Percentiles rank a stretch among this genome's conserved stretches.
Evolutionary conservation across 2,329 filamentous ascomycete species (phyloP).

Genomic region (Podosphaera leucotricha): DNA sequence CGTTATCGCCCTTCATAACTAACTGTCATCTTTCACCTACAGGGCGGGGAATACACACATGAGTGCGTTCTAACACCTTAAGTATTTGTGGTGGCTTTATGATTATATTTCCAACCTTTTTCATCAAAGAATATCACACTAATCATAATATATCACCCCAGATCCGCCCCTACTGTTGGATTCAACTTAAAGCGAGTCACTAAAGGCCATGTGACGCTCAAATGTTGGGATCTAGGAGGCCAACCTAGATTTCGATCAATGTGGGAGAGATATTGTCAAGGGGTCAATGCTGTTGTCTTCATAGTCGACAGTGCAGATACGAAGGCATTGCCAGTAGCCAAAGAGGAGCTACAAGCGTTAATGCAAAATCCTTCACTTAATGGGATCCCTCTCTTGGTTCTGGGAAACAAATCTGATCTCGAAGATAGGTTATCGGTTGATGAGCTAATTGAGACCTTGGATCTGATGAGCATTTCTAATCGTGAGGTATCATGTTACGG

Average conservation of each 20-base stretch:
- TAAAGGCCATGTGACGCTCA: conserved; percentile 91
- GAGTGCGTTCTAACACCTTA: conserved; percentile 48
- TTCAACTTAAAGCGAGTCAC: conserved; percentile 99
- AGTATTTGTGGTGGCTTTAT: neutral
- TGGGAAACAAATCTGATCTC: conserved; percentile 94
- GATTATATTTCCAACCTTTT: neutral
- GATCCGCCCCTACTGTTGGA: conserved; percentile 92
- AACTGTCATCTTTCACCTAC: conserved; percentile 5
- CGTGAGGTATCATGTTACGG: conserved; percentile 97
- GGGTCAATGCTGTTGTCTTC: conserved; percentile 93
- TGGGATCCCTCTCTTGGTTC: conserved; percentile 75
- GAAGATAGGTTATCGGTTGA: conserved; percentile 80
- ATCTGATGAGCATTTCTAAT: conserved; percentile 69
- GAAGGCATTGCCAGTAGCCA: conserved; percentile 57
- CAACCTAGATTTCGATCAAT: conserved; percentile 93
- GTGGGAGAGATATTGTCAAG: conserved; percentile 98
- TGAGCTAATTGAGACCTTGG: conserved; percentile 78
- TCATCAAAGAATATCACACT: neutral
- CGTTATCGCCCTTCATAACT: neutral
- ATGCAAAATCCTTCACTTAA: conserved; percentile 65
- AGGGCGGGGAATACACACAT: conserved; percentile 97
- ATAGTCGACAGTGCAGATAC: conserved; percentile 91
- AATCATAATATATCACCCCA: conserved; percentile 21
- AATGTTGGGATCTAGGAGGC: conserved; percentile 96
- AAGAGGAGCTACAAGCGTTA: conserved; percentile 76